These are phyloP conservation scores for Chaetoceros muelleri DNA, from an alignment of 108 stramenopile species.

Conservation along the genomic window DNA sequence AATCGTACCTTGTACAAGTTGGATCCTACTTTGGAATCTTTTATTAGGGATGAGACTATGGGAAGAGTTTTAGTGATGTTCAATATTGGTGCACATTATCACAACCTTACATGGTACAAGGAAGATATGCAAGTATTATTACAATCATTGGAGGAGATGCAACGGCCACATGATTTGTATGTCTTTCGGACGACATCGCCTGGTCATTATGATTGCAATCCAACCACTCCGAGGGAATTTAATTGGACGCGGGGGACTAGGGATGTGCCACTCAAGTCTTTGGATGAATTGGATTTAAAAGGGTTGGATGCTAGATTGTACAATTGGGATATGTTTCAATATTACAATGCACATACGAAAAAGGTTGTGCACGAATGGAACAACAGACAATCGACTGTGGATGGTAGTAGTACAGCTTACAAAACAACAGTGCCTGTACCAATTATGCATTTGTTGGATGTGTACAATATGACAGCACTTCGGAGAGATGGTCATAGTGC, in stretches of 20 bases:
- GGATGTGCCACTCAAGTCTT: slow-evolving; percentile 8
- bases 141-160: slow-evolving; percentile 1
- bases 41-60: slow-evolving; percentile 3
- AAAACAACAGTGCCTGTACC: no score
- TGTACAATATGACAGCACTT: slow-evolving; percentile 31
- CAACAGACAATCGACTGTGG: not conserved
- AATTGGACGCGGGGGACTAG: slow-evolving; percentile 5
- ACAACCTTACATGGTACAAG: not conserved
- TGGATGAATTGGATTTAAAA: slow-evolving; percentile 13
- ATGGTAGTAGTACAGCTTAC: slow-evolving; percentile 16
- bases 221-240: not conserved
- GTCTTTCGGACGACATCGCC: slow-evolving; percentile 31
- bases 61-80: not conserved
- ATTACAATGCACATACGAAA: slow-evolving; percentile 31
- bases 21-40: not conserved
- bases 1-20: not conserved
- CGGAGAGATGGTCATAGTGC: slow-evolving; percentile 39
- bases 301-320: slow-evolving; percentile 19
- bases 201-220: slow-evolving; percentile 31
- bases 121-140: not conserved
- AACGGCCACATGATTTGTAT: slow-evolving; percentile 20
- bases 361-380: slow-evolving; percentile 18
- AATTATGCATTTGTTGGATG: slow-evolving; percentile 29
- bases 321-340: slow-evolving; percentile 28
- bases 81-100: slow-evolving; percentile 10